Evolutionary conservation across 1,284 basidiomycete genomes (phyloP).

Genomic region (Tremellales sp.): DNA sequence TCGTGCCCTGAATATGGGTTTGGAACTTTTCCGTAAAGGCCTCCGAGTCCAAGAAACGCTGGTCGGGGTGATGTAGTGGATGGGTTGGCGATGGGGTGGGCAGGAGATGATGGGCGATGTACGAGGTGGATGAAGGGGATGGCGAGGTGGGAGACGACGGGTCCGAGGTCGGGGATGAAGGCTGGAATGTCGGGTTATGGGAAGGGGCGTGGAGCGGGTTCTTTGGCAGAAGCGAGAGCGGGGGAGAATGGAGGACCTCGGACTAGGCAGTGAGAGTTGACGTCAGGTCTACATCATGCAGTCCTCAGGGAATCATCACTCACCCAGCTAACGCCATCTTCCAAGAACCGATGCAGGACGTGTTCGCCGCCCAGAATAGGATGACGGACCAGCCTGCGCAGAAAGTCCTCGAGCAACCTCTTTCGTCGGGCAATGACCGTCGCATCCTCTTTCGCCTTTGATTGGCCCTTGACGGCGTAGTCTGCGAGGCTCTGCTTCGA

Average conservation of each 20-base stretch:
- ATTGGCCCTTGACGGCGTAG: conserved; percentile 90
- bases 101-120: conserved; percentile 54
- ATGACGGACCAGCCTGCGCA: conserved; percentile 83
- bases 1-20: conserved; percentile 78
- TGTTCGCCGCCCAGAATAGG: conserved; percentile 91
- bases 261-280: conserved; percentile 53
- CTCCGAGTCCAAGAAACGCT: conserved; percentile 93
- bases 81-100: conserved; percentile 85
- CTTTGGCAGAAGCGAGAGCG: conserved; percentile 84
- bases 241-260: conserved; percentile 87
- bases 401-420: conserved; percentile 91
- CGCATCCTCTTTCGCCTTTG: conserved; percentile 93
- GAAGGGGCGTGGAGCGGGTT: conserved; percentile 93
- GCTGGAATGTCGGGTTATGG: conserved; percentile 71
- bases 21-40: conserved; percentile 95
- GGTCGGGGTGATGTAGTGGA: conserved; percentile 80
- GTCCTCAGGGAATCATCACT: conserved; percentile 22
- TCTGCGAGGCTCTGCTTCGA: conserved; percentile 94
- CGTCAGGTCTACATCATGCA: background rate
- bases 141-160: conserved; percentile 53
- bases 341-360: conserved; percentile 90
- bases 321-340: conserved; percentile 94
- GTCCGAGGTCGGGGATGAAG: conserved; percentile 50
- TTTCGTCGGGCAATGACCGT: conserved; percentile 87
- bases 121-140: conserved; percentile 28